Evolutionary conservation across 2,329 filamentous ascomycete species (phyloP), one percentile per base, ranked within the genome.

Genomic region (Paraphaeosphaeria minitans): DNA sequence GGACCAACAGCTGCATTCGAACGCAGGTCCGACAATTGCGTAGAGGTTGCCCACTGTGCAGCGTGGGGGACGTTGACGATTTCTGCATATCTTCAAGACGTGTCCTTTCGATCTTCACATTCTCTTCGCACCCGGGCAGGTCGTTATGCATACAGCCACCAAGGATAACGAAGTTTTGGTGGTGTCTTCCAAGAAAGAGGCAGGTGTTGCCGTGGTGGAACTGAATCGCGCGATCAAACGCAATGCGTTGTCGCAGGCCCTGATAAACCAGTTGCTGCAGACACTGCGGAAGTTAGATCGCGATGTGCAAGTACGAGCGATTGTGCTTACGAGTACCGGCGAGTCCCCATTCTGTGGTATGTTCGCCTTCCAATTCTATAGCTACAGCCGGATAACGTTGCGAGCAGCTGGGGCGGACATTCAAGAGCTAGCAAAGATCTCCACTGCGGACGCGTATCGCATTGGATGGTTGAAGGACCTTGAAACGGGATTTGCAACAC

Each of bases 381-480:
- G 33, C 21, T 21, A 35, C 45, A 31, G 21, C 19, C 22, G 39
- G 29, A 35, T 66, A 50, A 67, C 61, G 49, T 56, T 46, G 50
- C 37, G 31, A 27, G 53, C 59, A 80, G 93, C 94, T 52, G 94
- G 93, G 53, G 94, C 94, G 56, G 94, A 98, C 77, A 96, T 98
- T 81, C 97, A 96, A 79, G 93, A 97, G 80, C 96, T 98, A 93
- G 89, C 91, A 13, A 87, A 91, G 53, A 85, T 97, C 39, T 92
- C 89, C 53, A 97, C 97, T 78, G 85, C 90, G 56, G 82, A 89
- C 62, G 93, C 93, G 22, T 97, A 96, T 81, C 89, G 86, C 31
- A 87, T 82, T 66, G 90, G 93, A 70, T 97, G 97, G 79, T 96
- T 97, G 77, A 92, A 96, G 73, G 88, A 89, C 14, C 96, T 94